phyloP scores from a whole-genome alignment of 306 rosid species.

The Mucuna pruriens region DNA sequence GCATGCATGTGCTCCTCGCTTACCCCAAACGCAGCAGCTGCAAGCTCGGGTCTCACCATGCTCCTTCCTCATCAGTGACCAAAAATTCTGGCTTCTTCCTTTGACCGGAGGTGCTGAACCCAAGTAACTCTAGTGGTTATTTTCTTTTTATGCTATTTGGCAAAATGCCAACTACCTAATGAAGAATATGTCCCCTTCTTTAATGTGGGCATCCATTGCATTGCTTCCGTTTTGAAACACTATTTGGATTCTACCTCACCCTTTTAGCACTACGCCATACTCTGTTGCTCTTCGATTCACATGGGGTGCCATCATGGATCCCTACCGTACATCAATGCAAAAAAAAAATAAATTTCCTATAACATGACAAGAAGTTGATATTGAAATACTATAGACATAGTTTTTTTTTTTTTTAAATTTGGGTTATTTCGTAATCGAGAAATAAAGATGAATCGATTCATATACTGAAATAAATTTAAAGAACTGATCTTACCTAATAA shows the following conservation, averaged over 20 bases:
- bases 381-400: not conserved
- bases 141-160: constrained; percentile 71
- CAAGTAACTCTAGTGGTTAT: constrained; percentile 69
- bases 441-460: too few relatives aligned
- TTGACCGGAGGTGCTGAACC: constrained; percentile 76
- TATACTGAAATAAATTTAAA: too few relatives aligned
- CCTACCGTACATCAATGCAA: constrained; percentile 42
- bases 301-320: constrained; percentile 94
- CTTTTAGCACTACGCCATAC: constrained; percentile 70
- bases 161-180: constrained; percentile 73
- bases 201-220: constrained; percentile 64
- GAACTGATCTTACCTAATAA: too few relatives aligned
- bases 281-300: constrained; percentile 86
- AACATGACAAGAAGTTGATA: not conserved
- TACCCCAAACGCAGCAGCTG: constrained; percentile 67
- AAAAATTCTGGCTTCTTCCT: constrained; percentile 73
- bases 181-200: constrained; percentile 78
- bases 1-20: constrained; percentile 51
- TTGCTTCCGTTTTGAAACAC: constrained; percentile 76
- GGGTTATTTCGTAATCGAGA: too few relatives aligned
- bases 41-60: constrained; percentile 72
- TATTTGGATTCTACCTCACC: constrained; percentile 68
- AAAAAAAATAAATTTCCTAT: not conserved
- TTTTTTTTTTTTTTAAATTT: too few relatives aligned
- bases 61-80: constrained; percentile 62